Evolutionary conservation across 441 rosid genomes (phyloP), one percentile per base, ranked within the genome.

Genomic region (Melastoma candidum): DNA sequence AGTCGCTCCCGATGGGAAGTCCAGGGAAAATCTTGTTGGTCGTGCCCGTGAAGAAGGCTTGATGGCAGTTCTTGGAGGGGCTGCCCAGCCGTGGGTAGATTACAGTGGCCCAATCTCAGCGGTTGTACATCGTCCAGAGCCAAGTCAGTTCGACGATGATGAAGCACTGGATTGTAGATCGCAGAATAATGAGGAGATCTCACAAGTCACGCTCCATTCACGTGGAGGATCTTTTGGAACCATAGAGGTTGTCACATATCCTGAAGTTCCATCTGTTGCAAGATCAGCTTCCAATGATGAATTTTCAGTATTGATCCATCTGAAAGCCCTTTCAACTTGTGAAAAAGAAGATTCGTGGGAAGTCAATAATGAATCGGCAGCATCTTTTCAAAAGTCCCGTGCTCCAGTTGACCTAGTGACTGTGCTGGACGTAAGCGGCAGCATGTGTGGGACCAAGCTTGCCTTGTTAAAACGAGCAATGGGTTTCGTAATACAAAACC

Each of bases 401-500:
- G 81, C 84, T 55, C 78, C 85, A 27, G 70, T 84, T 12, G 92
- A 84, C 74, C 78, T 84, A 43, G 79, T 84, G 24, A 81, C 92
- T 0, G 88, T 84, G 53, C 87, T 84, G 66, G 92, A 84, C 55
- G 81, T 84, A 44, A 84, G 92, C 22, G 92, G 92, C 60, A 84
- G 92, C 78, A 84, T 84, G 92, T 80, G 80, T 0, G 92, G 92
- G 46, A 79, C 85, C 56, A 84, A 84, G 58, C 74, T 81, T 41
- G 87, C 85, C 0, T 68, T 84, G 74, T 68, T 84, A 64, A 84
- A 84, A 72, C 68, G 82, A 71, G 92, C 92, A 1, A 79, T 84
- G 92, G 92, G 92, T 5, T 84, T 84, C 58, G 85, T 84, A 55
- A 79, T 84, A 46, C 92, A 81, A 68, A 82, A 81, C 62, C 92